Evolutionary conservation across 1,284 basidiomycete genomes (phyloP).

Genomic region (Schizopora paradoxa): DNA sequence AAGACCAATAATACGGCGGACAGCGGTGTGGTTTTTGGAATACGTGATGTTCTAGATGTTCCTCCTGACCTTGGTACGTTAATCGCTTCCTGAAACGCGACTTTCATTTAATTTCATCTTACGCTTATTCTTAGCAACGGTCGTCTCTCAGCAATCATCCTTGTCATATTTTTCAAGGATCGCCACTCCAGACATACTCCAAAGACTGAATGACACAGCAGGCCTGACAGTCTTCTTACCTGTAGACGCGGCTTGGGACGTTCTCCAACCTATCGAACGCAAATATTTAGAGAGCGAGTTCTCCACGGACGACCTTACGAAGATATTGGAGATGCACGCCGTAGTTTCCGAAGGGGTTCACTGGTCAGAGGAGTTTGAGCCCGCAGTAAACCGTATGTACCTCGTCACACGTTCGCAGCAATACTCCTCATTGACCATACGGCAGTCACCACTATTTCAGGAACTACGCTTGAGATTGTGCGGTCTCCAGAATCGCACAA

Average conservation of each 20-base stretch:
- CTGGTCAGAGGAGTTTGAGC: slow-evolving; percentile 61
- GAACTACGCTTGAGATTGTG: slow-evolving; percentile 58
- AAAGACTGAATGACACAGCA: slow-evolving; percentile 55
- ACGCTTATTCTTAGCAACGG: slow-evolving; percentile 38
- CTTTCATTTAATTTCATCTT: background rate
- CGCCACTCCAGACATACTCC: slow-evolving; percentile 50
- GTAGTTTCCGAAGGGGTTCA: slow-evolving; percentile 51
- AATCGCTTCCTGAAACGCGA: background rate
- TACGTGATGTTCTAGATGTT: slow-evolving; percentile 71
- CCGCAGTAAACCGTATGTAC: slow-evolving; percentile 49
- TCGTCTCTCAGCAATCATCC: slow-evolving; percentile 52
- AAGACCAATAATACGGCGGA: slow-evolving; percentile 52
- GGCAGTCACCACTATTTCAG: slow-evolving; percentile 69
- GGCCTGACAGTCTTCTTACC: slow-evolving; percentile 91
- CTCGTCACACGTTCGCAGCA: slow-evolving; percentile 7
- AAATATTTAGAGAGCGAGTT: slow-evolving; percentile 84
- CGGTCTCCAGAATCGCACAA: slow-evolving; percentile 40
- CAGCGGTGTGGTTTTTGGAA: slow-evolving; percentile 78
- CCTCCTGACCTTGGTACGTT: slow-evolving; percentile 71
- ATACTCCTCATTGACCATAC: slow-evolving; percentile 1
- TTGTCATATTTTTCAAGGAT: slow-evolving; percentile 69
- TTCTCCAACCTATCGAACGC: slow-evolving; percentile 61
- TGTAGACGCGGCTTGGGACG: slow-evolving; percentile 72
- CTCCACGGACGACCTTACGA: slow-evolving; percentile 71
- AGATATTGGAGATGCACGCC: slow-evolving; percentile 76